Base-by-base conservation (phyloP, 2,329 filamentous ascomycete species). In the Phyllosticta paracitricarpa region DNA sequence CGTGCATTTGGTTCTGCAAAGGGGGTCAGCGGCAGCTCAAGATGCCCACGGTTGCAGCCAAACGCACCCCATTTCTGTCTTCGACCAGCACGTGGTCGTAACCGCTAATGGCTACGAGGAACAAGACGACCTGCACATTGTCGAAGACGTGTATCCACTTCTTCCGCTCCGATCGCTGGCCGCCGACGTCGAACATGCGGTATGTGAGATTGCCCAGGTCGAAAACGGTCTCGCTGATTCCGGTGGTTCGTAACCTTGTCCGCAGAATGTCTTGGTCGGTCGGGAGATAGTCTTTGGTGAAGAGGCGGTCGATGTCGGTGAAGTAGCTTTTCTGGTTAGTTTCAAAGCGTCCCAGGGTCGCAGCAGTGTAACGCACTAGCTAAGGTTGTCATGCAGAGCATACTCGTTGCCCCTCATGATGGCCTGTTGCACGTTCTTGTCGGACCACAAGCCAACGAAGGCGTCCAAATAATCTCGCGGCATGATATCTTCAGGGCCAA, bases 101-200 rank as follows among this genome's bases (percentile, higher is more conserved):
- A 63, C 93, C 93, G 65, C 91, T 96, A 68, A 97, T 92, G 56
- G 93, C 92, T 58, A 96, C 93, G 66, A 97, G 83, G 77, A 97
- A 97, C 51, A 97, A 80, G 59, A 97, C 81, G 67, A 90, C 92
- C 70, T 94, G 91, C 64, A 96, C 91, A 66, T 94, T 94, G 73
- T 96, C 91, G 72, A 96, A 96, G 72, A 91, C 94, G 74, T 96
- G 91, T 65, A 96, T 96, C 91, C 91, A 96, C 80, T 96, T 96
- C 82, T 96, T 96, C 64, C 91, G 88, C 76, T 96, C 91, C 28
- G 91, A 96, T 68, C 91, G 82, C 73, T 96, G 91, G 62, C 91
- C 91, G 72, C 91, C 91, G 55, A 96, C 91, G 70, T 96, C 91
- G 75, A 96, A 96, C 91, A 97, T 97, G 69, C 91, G 88, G 77